A percentile compares a stretch with the other conserved stretches of the same genome.
These are phyloP conservation scores for Aspergillus hancockii DNA, from an alignment of 495 filamentous ascomycete genomes.

Conservation along the genomic window DNA sequence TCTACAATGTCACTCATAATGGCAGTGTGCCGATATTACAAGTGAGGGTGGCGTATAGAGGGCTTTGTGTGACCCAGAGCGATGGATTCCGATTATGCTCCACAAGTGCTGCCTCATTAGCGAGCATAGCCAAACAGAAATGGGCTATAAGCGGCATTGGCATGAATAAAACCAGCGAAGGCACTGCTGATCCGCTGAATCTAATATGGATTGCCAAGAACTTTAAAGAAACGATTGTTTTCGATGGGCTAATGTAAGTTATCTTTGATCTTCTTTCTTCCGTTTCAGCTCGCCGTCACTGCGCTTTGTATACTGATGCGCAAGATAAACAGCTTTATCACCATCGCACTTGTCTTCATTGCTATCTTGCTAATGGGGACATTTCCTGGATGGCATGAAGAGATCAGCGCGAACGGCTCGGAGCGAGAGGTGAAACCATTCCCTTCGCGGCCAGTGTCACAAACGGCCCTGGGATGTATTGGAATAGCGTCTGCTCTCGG, in stretches of 20 bases:
- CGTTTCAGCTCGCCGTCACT: slow-evolving; percentile 16
- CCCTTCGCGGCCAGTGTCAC: neutral
- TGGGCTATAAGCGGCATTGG: too few species aligned
- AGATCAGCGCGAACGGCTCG: neutral
- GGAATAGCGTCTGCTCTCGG: neutral
- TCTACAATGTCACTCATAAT: neutral
- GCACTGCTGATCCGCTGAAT: slow-evolving; percentile 20
- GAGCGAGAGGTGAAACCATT: neutral
- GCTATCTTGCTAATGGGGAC: neutral
- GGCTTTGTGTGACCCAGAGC: neutral
- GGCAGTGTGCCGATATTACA: neutral
- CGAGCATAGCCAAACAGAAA: too few species aligned
- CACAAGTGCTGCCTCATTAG: neutral
- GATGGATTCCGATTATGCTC: neutral
- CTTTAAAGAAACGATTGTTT: slow-evolving; percentile 22
- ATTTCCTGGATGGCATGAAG: neutral
- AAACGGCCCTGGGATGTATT: neutral
- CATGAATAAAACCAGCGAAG: neutral
- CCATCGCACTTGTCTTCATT: neutral
- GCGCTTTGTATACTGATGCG: neutral
- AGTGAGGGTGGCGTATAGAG: neutral
- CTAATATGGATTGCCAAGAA: slow-evolving; percentile 19
- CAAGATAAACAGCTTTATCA: neutral
- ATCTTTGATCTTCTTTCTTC: too few species aligned
- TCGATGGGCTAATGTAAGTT: slow-evolving; percentile 24